Conservation (phyloP, 805 yeast species). For the Wickerhamiella kurtzmanii region DNA sequence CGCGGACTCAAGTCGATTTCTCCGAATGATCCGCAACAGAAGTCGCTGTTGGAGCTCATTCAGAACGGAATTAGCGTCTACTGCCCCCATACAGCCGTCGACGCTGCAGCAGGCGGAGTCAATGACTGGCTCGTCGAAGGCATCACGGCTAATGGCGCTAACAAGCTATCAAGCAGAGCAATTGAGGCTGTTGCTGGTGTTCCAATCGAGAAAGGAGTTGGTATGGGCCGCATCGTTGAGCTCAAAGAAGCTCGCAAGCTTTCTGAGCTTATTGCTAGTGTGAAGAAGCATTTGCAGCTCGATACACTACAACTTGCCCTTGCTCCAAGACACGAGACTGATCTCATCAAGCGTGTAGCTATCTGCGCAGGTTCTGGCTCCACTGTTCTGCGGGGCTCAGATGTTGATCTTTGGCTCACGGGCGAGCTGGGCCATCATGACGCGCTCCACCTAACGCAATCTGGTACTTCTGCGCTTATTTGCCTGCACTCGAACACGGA, state of each 20-base stretch:
- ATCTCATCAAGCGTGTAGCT: slow-evolving; percentile 45
- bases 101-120: slow-evolving; percentile 85
- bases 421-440: slow-evolving; percentile 97
- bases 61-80: slow-evolving; percentile 76
- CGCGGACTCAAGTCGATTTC: slow-evolving; percentile 67
- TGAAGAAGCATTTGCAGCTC: slow-evolving; percentile 43
- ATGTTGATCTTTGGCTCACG: slow-evolving; percentile 65
- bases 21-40: slow-evolving; percentile 66
- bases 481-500: slow-evolving; percentile 92
- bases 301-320: slow-evolving; percentile 50
- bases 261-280: slow-evolving; percentile 32
- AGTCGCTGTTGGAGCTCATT: slow-evolving; percentile 56
- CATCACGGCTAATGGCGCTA: slow-evolving; percentile 26
- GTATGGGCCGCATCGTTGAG: slow-evolving; percentile 65
- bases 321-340: slow-evolving; percentile 18
- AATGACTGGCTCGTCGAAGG: slow-evolving; percentile 81
- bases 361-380: slow-evolving; percentile 95
- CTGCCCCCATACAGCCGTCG: slow-evolving; percentile 93
- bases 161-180: slow-evolving; percentile 18
- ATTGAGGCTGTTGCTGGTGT: slow-evolving; percentile 33
- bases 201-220: slow-evolving; percentile 39
- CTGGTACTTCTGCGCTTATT: slow-evolving; percentile 55
- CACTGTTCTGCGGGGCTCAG: slow-evolving; percentile 42
- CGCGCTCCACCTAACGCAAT: slow-evolving; percentile 54
- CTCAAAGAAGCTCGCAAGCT: slow-evolving; percentile 35